These are phyloP conservation scores for Takashimella koratensis DNA, from an alignment of 1,284 basidiomycete species.

Conservation along the genomic window DNA sequence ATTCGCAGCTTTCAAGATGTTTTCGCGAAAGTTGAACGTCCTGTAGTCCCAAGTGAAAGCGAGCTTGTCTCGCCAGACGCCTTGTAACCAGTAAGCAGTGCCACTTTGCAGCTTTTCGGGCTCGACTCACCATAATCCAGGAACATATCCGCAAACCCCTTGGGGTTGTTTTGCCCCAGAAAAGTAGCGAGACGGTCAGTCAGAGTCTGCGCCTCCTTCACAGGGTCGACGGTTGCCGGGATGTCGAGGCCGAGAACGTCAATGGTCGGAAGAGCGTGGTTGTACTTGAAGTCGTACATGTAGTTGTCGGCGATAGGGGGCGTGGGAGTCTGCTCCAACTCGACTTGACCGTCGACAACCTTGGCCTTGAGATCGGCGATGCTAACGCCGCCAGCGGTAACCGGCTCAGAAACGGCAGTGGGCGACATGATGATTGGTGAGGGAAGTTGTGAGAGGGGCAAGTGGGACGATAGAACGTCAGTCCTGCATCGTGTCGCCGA, in stretches of 20 bases:
- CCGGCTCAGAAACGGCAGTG: slow-evolving; percentile 14
- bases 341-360: slow-evolving; percentile 11
- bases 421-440: slow-evolving; percentile 13
- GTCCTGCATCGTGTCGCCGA: too few species aligned
- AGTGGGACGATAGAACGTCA: too few species aligned
- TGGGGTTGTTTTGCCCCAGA: not conserved
- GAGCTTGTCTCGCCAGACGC: slow-evolving; percentile 17
- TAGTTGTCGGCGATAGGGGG: slow-evolving; percentile 19
- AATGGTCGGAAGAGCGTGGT: slow-evolving; percentile 20
- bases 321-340: slow-evolving; percentile 4
- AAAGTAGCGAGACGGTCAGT: not conserved
- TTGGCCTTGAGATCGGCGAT: slow-evolving; percentile 17
- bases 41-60: slow-evolving; percentile 39
- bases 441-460: too few species aligned
- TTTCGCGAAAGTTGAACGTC: slow-evolving; percentile 18
- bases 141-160: not conserved
- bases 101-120: not conserved
- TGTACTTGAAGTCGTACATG: slow-evolving; percentile 32
- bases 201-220: slow-evolving; percentile 6
- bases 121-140: not conserved
- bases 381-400: not conserved
- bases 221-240: slow-evolving; percentile 10
- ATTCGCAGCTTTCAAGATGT: slow-evolving; percentile 29
- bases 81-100: not conserved
- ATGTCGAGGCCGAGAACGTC: slow-evolving; percentile 14